A percentile compares a stretch with the other conserved stretches of the same genome.
phyloP scores from a whole-genome alignment of 2,329 filamentous ascomycete genomes.

The Clathrospora elynae region DNA sequence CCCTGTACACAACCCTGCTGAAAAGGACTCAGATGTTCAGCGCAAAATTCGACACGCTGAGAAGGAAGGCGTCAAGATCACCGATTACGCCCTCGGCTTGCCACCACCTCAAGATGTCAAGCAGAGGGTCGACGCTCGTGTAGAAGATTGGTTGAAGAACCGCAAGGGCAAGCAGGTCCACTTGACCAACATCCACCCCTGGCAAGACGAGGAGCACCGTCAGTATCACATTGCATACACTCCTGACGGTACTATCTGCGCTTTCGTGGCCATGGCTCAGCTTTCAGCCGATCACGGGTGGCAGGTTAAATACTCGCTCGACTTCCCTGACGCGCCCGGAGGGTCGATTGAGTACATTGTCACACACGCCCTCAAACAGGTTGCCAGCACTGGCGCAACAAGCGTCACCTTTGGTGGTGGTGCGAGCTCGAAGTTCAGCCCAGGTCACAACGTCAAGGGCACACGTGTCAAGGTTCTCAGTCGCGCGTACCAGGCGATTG shows the following conservation, averaged over 20 bases:
- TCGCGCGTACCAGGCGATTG: conserved; percentile 79
- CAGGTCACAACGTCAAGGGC: conserved; percentile 81
- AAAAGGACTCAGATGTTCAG: conserved; percentile 68
- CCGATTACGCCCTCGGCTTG: conserved; percentile 70
- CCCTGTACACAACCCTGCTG: conserved; percentile 68
- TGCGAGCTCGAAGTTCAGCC: conserved; percentile 72
- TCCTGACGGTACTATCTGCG: conserved; percentile 71
- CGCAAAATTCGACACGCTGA: conserved; percentile 82
- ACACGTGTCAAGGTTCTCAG: conserved; percentile 80
- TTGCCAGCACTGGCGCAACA: conserved; percentile 63
- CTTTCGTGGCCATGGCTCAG: conserved; percentile 81
- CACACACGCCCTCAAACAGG: conserved; percentile 69
- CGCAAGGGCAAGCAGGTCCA: conserved; percentile 89
- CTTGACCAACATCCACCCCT: conserved; percentile 85
- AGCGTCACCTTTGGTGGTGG: conserved; percentile 87
- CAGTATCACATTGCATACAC: conserved; percentile 84
- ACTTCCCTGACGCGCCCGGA: conserved; percentile 85
- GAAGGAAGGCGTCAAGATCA: conserved; percentile 80
- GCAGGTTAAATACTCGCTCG: conserved; percentile 95
- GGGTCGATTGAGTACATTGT: conserved; percentile 87
- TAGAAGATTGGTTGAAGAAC: conserved; percentile 77
- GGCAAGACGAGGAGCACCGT: conserved; percentile 81
- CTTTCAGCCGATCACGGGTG: conserved; percentile 81
- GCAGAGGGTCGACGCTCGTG: conserved; percentile 70
- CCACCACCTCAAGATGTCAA: conserved; percentile 69